Evolutionary conservation across 345 rosid species (phyloP), one percentile per base, ranked within the genome.

Genomic region (Acer negundo): DNA sequence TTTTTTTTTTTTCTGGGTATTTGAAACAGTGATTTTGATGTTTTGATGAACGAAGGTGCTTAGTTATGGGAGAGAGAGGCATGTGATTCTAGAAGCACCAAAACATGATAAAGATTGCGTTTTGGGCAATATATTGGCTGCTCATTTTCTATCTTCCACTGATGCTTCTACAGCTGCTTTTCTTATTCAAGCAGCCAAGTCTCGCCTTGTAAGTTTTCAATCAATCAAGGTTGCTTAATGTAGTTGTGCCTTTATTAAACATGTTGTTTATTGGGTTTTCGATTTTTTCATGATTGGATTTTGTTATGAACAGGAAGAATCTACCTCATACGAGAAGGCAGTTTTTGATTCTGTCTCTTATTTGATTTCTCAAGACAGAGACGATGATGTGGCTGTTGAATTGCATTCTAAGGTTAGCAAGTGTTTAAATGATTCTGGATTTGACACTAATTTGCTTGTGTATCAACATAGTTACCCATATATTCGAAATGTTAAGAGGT

Each of bases 121-220:
- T 22, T 82, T 93, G 79, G 97, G 87, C 67, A 92, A 93, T 71
- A 78, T 90, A 76, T 84, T 93, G 87, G 98, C 93, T 74, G 97
- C 98, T 79, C 89, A 91, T 73, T 90, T 75, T 80, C 86, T 92
- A 67, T 85, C 51, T 58, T 86, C 86, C 68, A 58, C 83, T 22
- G 82, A 88, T 51, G 88, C 88, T 79, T 81, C 88, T 67, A 81
- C 72, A 66, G 88, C 87, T 77, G 17, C 82, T 64, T 23, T 66
- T 10, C 77, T 75, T 73, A 9, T 89, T 51, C 84, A 84, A 77
- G 91, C 93, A 75, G 97, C 97, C 11, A 77, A 79, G 83, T 84
- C 91, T 65, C 80, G 80, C 78, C 83, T 92, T 19, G 98, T 92
- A 71, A 81, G 88, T 79, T 62, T 35, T 35, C 38, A 9, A 44